Conservation (phyloP, 345 rosid genomes). For the Melaleuca quinquenervia region DNA sequence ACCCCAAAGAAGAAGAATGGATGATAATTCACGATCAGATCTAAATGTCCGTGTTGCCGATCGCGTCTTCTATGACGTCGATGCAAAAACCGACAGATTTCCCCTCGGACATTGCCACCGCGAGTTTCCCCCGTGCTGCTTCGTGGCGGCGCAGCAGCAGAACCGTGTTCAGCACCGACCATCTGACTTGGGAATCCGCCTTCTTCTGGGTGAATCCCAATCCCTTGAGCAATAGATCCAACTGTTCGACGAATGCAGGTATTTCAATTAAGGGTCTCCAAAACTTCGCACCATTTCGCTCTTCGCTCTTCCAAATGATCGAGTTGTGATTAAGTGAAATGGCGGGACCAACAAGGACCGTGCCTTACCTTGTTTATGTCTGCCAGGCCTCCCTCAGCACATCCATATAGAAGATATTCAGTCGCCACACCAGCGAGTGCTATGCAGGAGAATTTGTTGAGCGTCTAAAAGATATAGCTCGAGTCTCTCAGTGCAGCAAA, state of each 20-base stretch:
- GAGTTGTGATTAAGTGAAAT: neutral
- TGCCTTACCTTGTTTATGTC: conserved; percentile 63
- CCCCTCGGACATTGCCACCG: conserved; percentile 60
- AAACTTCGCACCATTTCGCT: neutral
- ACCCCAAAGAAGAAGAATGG: neutral
- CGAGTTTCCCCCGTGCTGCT: conserved; percentile 52
- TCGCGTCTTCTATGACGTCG: conserved; percentile 39
- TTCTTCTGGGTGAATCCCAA: conserved; percentile 87
- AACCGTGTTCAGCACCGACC: conserved; percentile 76
- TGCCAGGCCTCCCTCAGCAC: conserved; percentile 80
- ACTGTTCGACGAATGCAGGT: conserved; percentile 5
- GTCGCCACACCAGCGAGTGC: conserved; percentile 84
- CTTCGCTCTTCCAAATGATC: neutral
- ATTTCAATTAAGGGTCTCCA: neutral
- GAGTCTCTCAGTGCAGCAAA: neutral
- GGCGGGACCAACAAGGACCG: neutral
- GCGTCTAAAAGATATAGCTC: conserved; percentile 24
- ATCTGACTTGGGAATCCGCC: conserved; percentile 78
- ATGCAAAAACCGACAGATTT: conserved; percentile 67
- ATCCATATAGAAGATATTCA: conserved; percentile 67
- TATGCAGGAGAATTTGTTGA: conserved; percentile 87
- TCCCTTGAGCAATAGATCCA: conserved; percentile 57
- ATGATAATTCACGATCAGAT: neutral
- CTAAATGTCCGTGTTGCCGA: conserved; percentile 39
- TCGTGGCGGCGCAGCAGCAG: conserved; percentile 66